phyloP scores from a whole-genome alignment of 2,329 filamentous ascomycete species.

The Talaromyces sp. region DNA sequence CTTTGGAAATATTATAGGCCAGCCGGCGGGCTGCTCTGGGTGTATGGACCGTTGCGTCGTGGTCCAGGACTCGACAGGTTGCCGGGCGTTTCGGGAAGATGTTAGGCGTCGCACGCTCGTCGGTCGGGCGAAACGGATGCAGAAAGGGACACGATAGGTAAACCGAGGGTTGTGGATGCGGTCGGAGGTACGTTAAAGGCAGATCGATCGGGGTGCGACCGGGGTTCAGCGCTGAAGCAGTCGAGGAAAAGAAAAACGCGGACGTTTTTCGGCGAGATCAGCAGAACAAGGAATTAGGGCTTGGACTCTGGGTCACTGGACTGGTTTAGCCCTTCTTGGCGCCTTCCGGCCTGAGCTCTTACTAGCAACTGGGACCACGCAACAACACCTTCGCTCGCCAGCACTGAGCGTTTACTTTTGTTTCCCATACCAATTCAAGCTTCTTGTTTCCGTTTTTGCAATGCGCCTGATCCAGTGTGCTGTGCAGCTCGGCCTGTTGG shows the following conservation, averaged over 20 bases:
- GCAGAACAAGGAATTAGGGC: slow-evolving; percentile 34
- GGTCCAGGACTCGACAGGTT: slow-evolving; percentile 6
- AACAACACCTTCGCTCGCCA: background rate
- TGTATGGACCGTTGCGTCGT: slow-evolving; percentile 1
- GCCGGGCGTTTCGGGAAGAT: slow-evolving; percentile 10
- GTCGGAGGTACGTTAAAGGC: background rate
- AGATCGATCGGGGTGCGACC: background rate
- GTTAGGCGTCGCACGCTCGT: slow-evolving; percentile 8
- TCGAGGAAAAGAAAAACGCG: slow-evolving; percentile 11
- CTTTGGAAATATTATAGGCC: background rate
- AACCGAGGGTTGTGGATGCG: background rate
- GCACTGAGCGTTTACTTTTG: background rate
- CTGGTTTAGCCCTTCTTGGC: slow-evolving; percentile 17
- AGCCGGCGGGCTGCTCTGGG: background rate
- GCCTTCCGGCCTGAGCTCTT: background rate
- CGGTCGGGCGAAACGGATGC: background rate
- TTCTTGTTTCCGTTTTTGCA: background rate
- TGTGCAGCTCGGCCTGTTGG: slow-evolving; percentile 34
- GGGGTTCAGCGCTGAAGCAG: slow-evolving; percentile 3
- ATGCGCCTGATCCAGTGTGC: slow-evolving; percentile 36
- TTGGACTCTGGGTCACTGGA: slow-evolving; percentile 27
- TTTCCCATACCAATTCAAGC: background rate
- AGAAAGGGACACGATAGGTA: slow-evolving; percentile 2
- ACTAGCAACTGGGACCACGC: background rate
- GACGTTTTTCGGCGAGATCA: slow-evolving; percentile 14